Evolutionary conservation across 495 filamentous ascomycete genomes (phyloP).

Genomic region (Neurospora intermedia): DNA sequence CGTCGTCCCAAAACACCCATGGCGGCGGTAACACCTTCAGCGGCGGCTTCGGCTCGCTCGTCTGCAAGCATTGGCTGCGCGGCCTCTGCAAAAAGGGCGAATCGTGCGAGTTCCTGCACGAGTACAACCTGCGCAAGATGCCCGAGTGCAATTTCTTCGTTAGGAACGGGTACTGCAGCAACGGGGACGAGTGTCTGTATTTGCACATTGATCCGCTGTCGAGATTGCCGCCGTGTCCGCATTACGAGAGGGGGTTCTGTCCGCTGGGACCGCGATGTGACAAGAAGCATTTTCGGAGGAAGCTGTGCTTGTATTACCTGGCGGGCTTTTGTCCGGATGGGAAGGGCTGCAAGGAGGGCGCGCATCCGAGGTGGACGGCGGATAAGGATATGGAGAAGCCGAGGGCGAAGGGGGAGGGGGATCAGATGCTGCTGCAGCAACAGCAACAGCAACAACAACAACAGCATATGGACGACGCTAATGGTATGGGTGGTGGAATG

Average conservation of each 20-base stretch:
- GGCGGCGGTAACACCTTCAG: slow-evolving; percentile 9
- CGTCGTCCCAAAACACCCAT: neutral
- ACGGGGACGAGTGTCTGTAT: slow-evolving; percentile 94
- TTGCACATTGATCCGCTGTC: slow-evolving; percentile 81
- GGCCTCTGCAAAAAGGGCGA: slow-evolving; percentile 96
- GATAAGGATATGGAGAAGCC: slow-evolving; percentile 63
- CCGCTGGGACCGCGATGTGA: slow-evolving; percentile 77
- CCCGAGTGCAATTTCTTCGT: slow-evolving; percentile 91
- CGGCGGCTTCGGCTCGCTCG: slow-evolving; percentile 52
- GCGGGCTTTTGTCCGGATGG: slow-evolving; percentile 93
- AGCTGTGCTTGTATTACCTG: slow-evolving; percentile 75
- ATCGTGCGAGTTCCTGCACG: slow-evolving; percentile 91
- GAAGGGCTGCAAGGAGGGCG: slow-evolving; percentile 59
- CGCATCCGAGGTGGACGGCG: slow-evolving; percentile 62
- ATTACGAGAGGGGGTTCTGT: slow-evolving; percentile 94
- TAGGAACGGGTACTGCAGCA: slow-evolving; percentile 83
- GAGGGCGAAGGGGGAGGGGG: slow-evolving; percentile 47
- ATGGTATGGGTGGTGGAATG: neutral
- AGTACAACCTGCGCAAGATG: slow-evolving; percentile 97
- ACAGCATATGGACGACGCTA: slow-evolving; percentile 1
- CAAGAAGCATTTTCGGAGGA: slow-evolving; percentile 71
- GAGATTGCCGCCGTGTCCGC: slow-evolving; percentile 75
- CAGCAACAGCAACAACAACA: neutral
- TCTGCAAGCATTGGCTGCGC: slow-evolving; percentile 98
- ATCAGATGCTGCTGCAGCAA: slow-evolving; percentile 31